Percentiles rank a stretch among this genome's conserved stretches.
Evolutionary conservation across 345 rosid genomes (phyloP).

Genomic region (Murraya koenigii): DNA sequence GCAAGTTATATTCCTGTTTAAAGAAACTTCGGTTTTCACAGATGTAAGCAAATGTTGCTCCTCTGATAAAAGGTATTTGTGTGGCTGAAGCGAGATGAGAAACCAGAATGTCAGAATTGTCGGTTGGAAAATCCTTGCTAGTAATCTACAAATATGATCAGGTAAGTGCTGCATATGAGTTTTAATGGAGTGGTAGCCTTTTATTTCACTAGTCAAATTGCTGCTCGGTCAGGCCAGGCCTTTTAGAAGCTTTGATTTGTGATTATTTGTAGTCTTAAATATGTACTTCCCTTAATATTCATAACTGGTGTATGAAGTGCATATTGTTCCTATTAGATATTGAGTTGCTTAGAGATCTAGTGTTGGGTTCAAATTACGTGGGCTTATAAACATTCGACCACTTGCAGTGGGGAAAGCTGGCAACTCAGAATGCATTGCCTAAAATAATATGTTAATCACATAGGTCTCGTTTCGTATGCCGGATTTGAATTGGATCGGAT

Average conservation of each 20-base stretch:
- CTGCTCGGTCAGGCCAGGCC: background rate
- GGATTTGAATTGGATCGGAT: too few species aligned
- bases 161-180: background rate
- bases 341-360: background rate
- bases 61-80: background rate
- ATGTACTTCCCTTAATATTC: background rate
- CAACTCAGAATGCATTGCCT: background rate
- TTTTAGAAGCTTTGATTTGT: background rate
- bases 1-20: background rate
- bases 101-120: background rate
- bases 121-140: background rate
- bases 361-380: background rate
- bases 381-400: background rate
- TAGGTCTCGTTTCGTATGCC: too few species aligned
- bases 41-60: background rate
- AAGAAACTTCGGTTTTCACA: too few species aligned
- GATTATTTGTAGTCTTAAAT: background rate
- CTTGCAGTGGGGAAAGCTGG: background rate
- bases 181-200: background rate
- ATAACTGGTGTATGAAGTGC: background rate
- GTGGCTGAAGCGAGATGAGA: background rate
- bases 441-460: background rate
- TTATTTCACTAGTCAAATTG: background rate
- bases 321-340: background rate
- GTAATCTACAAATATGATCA: background rate